Base-by-base conservation (phyloP, 768 basidiomycete species). In the Dentipellis sp. region DNA sequence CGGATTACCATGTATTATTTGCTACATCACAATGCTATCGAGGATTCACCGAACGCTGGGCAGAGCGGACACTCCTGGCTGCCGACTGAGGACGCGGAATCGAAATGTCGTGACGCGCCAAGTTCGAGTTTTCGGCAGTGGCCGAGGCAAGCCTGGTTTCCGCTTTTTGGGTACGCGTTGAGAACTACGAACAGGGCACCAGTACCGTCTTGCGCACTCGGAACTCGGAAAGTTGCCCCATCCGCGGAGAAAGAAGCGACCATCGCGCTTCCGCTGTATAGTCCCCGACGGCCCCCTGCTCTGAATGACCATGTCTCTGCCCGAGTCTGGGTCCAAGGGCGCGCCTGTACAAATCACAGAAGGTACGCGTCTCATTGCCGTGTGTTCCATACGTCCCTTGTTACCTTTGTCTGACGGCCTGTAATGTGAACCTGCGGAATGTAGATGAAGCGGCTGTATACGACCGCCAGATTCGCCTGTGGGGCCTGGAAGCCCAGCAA, bases 401-500 rank as follows among this genome's bases (percentile, higher is more conserved):
- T 45, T 19, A 14, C 16, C n/a, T 45, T 7, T 19, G 29, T 29
- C 29, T 29, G 29, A 29, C 29, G 29, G 29, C 29, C 29, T 29
- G 42, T n/a, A 19, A 10, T 45, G n/a, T 45, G 42, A 45, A 17
- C 19, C 42, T n/a, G n/a, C 19, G n/a, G 48, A 23, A 34, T 22
- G 45, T 56, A 81, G 79, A 81, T 64, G 79, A 86, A 62, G 84
- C 82, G n/a, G 91, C 88, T 12, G 78, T 97, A 22, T 97, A 98
- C 69, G 97, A 98, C 69, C 84, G 95, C 23, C 94, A 98, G 70
- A 97, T 98, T 75, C 83, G 95, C 34, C 73, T 97, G 63, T 99
- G 97, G 97, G 97, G 97, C 47, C 81, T 97, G 42, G 97, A 97
- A 68, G 97, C 97, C 37, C 97, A 99, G 68, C 92, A 97, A 72